Evolutionary conservation across 2,329 filamentous ascomycete genomes (phyloP).

Genomic region (Sclerotinia minor): DNA sequence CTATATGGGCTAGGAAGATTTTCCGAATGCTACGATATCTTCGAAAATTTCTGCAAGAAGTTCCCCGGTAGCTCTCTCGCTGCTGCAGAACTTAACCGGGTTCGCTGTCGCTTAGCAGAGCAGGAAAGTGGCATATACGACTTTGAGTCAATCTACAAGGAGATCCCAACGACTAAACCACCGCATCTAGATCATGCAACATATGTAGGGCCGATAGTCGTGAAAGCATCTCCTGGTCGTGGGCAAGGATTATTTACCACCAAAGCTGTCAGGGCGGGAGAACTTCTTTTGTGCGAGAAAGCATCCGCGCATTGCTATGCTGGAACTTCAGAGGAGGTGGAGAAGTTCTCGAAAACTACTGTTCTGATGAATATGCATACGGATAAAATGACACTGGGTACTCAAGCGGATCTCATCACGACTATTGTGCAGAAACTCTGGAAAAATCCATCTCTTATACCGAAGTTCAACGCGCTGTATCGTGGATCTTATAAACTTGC

Average conservation of each 20-base stretch:
- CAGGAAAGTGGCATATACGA: constrained; percentile 29
- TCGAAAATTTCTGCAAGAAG: constrained; percentile 22
- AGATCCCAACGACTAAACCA: constrained; percentile 22
- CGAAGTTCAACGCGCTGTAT: constrained; percentile 22
- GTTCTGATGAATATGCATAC: constrained; percentile 22
- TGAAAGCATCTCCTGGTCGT: constrained; percentile 20
- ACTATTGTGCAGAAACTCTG: constrained; percentile 26
- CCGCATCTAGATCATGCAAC: constrained; percentile 30
- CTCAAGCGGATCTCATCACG: constrained; percentile 24
- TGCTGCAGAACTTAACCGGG: constrained; percentile 15
- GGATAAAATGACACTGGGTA: constrained; percentile 20
- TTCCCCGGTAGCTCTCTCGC: constrained; percentile 24
- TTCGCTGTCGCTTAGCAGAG: constrained; percentile 26
- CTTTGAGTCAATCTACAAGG: constrained; percentile 27
- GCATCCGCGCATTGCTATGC: constrained; percentile 29
- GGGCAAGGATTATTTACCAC: constrained; percentile 28
- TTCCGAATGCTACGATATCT: constrained; percentile 23
- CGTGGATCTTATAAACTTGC: constrained; percentile 26
- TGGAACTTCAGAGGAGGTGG: background rate
- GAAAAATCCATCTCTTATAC: constrained; percentile 25
- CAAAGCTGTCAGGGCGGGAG: constrained; percentile 26
- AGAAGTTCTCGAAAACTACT: background rate
- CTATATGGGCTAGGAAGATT: constrained; percentile 26
- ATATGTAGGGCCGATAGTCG: constrained; percentile 24
- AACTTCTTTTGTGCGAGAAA: constrained; percentile 32